Conservation (phyloP, 139 green algal species). For the Chloropicon primus region DNA sequence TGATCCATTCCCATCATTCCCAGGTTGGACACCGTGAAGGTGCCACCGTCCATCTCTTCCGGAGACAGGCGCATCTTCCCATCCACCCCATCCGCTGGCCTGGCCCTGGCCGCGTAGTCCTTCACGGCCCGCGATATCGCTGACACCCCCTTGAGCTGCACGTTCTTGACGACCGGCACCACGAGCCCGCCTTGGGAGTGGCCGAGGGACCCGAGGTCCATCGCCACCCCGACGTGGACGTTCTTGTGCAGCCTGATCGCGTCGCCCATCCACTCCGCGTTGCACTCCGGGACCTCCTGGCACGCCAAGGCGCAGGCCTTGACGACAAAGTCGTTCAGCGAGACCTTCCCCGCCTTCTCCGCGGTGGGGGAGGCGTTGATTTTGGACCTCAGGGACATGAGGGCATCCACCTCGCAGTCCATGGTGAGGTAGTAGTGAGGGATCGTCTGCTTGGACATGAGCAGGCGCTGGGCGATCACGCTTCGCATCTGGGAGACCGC, state of each 20-base stretch:
- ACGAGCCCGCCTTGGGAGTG: no score
- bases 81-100: no score
- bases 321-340: conserved; percentile 87
- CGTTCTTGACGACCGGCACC: conserved; percentile 38
- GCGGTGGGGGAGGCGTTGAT: no score
- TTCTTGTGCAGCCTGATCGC: conserved; percentile 51
- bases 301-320: conserved; percentile 70
- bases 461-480: conserved; percentile 74
- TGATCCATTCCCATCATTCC: conserved; percentile 74
- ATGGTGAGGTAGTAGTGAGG: conserved; percentile 95
- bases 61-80: conserved; percentile 35
- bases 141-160: conserved; percentile 28
- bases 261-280: conserved; percentile 77
- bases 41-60: conserved; percentile 51
- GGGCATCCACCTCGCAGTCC: conserved; percentile 43
- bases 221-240: conserved; percentile 76
- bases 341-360: conserved; percentile 53
- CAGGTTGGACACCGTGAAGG: conserved; percentile 81
- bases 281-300: conserved; percentile 59
- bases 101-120: conserved; percentile 47
- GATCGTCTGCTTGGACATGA: conserved; percentile 73
- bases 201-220: conserved; percentile 74
- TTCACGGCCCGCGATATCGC: conserved; percentile 51
- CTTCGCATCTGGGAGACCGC: conserved; percentile 68
- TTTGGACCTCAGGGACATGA: conserved; percentile 24